Percentiles rank a stretch among this genome's conserved stretches.
phyloP scores from a whole-genome alignment of 2,329 filamentous ascomycete species.

The Pseudocercospora musae region DNA sequence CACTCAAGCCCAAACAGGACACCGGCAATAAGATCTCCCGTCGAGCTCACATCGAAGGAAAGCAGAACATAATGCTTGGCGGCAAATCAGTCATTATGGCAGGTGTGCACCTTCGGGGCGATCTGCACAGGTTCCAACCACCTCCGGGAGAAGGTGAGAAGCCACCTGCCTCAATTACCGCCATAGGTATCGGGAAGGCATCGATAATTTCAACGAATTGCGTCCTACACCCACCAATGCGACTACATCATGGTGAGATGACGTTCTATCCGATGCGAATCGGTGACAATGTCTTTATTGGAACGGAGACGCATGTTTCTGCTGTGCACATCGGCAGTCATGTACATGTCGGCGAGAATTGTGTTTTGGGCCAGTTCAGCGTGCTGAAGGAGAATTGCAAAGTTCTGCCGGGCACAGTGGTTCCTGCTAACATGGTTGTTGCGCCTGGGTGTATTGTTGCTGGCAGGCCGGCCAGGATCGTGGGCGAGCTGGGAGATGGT shows the following conservation, averaged over 20 bases:
- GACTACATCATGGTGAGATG: constrained; percentile 71
- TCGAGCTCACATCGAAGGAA: constrained; percentile 85
- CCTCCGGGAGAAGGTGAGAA: constrained; percentile 31
- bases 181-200: constrained; percentile 72
- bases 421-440: constrained; percentile 86
- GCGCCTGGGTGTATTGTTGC: constrained; percentile 91
- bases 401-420: constrained; percentile 77
- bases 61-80: constrained; percentile 95
- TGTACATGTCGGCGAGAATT: constrained; percentile 76
- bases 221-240: constrained; percentile 76
- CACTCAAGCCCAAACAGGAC: constrained; percentile 57
- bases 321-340: constrained; percentile 80
- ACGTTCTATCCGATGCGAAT: constrained; percentile 88
- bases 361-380: constrained; percentile 77
- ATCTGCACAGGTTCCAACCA: constrained; percentile 58
- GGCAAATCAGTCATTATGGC: constrained; percentile 93
- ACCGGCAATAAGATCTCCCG: constrained; percentile 98
- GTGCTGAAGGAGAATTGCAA: constrained; percentile 93
- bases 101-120: constrained; percentile 89
- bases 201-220: constrained; percentile 75
- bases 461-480: constrained; percentile 71
- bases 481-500: constrained; percentile 77
- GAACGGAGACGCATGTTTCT: constrained; percentile 65
- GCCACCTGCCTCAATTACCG: constrained; percentile 39
- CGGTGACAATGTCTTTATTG: constrained; percentile 91